Base-by-base conservation (phyloP, 371 early-diverging fungal species). In the Coemansia sp. region DNA sequence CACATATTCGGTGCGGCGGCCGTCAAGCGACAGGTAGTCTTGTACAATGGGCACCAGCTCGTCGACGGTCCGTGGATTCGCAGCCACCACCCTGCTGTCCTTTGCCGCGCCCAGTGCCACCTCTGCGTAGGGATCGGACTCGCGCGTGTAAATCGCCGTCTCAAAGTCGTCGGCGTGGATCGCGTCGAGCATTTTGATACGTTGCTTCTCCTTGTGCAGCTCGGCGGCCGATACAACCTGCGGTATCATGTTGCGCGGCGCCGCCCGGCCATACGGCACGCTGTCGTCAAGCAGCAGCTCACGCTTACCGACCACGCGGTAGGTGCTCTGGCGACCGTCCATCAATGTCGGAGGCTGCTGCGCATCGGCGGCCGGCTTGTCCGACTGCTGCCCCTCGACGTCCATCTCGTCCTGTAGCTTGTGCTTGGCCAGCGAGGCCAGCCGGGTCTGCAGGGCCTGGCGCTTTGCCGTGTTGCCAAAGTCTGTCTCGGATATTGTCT, bases 21-120 rank as follows among this genome's bases (percentile, higher is more conserved):
- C 39, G n/a, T 45, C 65, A 20, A 76, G 40, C 35, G 86, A 79
- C 54, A 90, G 66, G 54, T 87, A 85, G 61, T 88, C 88, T 47
- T 85, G 83, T 4, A 90, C 87, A 86, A 90, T 86, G 0, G 90
- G 87, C 55, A 88, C 80, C 58, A 89, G 82, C 54, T 88, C 86
- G 58, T 85, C 86, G 33, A 86, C 86, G 34, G 86, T 86, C 51
- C 50, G 40, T 26, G 50, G 78, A 58, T 41, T 85, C 83, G 0
- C 76, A 67, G 55, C 79, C 79, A 9, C 80, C 79, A 51, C 42
- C 50, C 36, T 60, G 52, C 60, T 60, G 12, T 60, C 40, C 31
- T 51, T 49, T 30, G 14, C 61, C 43, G 54, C 68, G 77, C 45
- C 84, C 77, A 71, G 72, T 66, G 31, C 81, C 14, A 61, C 71